A percentile compares a stretch with the other conserved stretches of the same genome.
phyloP scores from a whole-genome alignment of 1,139 yeast genomes.

The Blastobotrys apis region DNA sequence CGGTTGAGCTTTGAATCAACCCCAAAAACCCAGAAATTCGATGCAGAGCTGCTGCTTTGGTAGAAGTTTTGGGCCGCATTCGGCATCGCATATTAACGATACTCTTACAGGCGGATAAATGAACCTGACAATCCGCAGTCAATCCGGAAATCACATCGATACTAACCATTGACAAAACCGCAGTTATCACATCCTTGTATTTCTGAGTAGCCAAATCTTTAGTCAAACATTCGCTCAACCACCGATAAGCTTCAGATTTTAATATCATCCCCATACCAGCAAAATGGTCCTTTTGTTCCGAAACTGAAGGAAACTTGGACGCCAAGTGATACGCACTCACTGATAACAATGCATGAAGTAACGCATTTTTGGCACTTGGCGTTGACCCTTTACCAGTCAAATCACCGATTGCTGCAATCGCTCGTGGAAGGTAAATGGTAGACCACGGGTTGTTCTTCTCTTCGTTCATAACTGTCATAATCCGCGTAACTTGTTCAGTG shows the following conservation, averaged over 20 bases:
- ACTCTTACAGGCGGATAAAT: slow-evolving; percentile 71
- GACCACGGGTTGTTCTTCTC: slow-evolving; percentile 88
- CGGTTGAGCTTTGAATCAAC: slow-evolving; percentile 58
- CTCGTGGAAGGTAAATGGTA: slow-evolving; percentile 76
- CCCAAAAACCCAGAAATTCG: slow-evolving; percentile 73
- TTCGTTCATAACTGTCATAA: slow-evolving; percentile 82
- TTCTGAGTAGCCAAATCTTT: slow-evolving; percentile 51
- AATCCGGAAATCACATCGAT: slow-evolving; percentile 91
- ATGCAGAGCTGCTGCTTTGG: slow-evolving; percentile 74
- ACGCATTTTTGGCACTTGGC: slow-evolving; percentile 70
- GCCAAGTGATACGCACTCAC: slow-evolving; percentile 79
- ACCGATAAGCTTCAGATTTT: slow-evolving; percentile 68
- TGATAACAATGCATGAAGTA: slow-evolving; percentile 74
- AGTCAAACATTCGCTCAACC: slow-evolving; percentile 56
- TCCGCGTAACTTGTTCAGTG: slow-evolving; percentile 73
- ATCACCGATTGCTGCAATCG: slow-evolving; percentile 77
- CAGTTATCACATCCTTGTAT: slow-evolving; percentile 79
- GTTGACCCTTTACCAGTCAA: slow-evolving; percentile 70
- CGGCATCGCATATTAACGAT: slow-evolving; percentile 67
- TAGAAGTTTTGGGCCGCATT: slow-evolving; percentile 60
- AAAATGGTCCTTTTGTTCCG: slow-evolving; percentile 61
- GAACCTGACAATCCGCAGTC: slow-evolving; percentile 77
- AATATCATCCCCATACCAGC: slow-evolving; percentile 67
- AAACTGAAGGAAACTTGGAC: slow-evolving; percentile 58
- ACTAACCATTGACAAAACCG: slow-evolving; percentile 80